Evolutionary conservation across 371 early-diverging fungal species (phyloP).

Genomic region (Gilbertella persicaria): DNA sequence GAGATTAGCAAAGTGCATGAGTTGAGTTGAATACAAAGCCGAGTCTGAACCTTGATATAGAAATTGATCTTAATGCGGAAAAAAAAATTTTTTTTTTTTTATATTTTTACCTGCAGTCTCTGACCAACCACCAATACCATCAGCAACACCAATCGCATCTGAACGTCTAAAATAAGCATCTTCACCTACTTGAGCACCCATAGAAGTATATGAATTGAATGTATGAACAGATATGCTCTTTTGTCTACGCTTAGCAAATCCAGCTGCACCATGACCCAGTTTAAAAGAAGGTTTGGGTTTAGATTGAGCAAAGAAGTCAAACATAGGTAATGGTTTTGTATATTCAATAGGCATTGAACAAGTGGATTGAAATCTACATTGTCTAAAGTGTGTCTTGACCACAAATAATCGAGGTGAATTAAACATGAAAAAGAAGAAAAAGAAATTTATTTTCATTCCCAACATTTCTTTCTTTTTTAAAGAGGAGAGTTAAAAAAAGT

Average conservation of each 20-base stretch:
- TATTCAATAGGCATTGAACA: too few relatives aligned
- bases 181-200: conserved; percentile 75
- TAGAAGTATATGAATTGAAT: conserved; percentile 6
- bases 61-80: conserved; percentile 12
- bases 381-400: too few relatives aligned
- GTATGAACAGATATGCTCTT: conserved; percentile 3
- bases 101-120: conserved; percentile 32
- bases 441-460: too few relatives aligned
- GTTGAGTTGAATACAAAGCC: conserved; percentile 82
- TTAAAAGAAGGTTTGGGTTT: conserved; percentile 21
- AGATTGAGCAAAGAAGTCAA: conserved; percentile 25
- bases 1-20: conserved; percentile 89
- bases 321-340: conserved; percentile 20
- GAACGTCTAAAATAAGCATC: conserved; percentile 77
- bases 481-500: conserved; percentile 66
- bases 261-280: conserved; percentile 24
- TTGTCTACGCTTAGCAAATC: conserved; percentile 25
- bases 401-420: too few relatives aligned
- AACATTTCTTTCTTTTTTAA: too few relatives aligned
- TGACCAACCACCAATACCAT: conserved; percentile 85
- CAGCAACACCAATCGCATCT: conserved; percentile 83
- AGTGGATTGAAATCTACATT: too few relatives aligned
- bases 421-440: too few relatives aligned
- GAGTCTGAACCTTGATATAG: conserved; percentile 73
- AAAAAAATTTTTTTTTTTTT: conserved; percentile 13